Base-by-base conservation (phyloP, 2,329 filamentous ascomycete genomes). In the Fusarium drepaniforme region DNA sequence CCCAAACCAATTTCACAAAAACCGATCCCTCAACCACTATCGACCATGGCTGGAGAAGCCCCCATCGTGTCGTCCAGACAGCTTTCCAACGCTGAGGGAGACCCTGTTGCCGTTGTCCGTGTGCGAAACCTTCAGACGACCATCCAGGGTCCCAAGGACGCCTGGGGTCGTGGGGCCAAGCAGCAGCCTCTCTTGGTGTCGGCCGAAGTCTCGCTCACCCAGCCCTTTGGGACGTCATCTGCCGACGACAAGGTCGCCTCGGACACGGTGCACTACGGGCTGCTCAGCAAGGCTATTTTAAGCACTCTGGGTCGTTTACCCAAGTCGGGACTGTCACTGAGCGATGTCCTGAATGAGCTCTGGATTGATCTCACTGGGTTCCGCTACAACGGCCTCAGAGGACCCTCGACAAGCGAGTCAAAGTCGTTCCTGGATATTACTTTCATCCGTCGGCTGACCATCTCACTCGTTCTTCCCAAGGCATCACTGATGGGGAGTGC, bases 241-340 rank as follows among this genome's bases (percentile, higher is more conserved):
- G 78, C 85, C 2, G 82, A 82, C 6, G 93, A 96, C 83, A 84
- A 84, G 11, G 88, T 96, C 38, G 88, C 90, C 56, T 82, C 83
- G n/a, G 93, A 93, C 79, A 95, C 93, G 3, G 90, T 95, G 28
- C 92, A 96, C 83, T 96, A 96, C 78, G 93, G 93, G 3, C 87
- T 85, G 12, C 86, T 95, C 16, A 92, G 90, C 84, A 94, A 95
- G 83, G 86, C 86, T 0, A 86, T 95, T 16, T 83, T 92, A 37
- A 81, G 82, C 28, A 84, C 84, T 15, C 79, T 92, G 30, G 81
- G 83, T 12, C 71, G 49, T 13, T 33, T 63, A 23, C 68, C 74
- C 5, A 71, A 57, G 33, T 59, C 73, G 25, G 63, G 44, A 3
- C n/a, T 72, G 40, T 71, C 75, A 4, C 75, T 84, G 62, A 75